Base-by-base conservation (phyloP, 352 stramenopile genomes). In the Phytophthora cryptogea region DNA sequence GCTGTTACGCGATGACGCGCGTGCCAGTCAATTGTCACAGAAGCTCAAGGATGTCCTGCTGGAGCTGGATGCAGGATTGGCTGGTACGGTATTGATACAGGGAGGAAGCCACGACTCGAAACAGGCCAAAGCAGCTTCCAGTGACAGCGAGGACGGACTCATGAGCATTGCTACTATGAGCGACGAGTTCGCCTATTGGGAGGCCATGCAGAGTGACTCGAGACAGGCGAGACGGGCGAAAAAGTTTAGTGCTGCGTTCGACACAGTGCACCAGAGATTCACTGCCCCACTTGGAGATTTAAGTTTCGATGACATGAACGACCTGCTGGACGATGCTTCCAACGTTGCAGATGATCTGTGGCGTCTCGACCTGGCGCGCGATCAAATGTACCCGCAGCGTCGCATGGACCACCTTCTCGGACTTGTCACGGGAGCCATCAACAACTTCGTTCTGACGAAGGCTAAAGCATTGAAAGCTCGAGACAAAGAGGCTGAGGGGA, bases 111-210 rank as follows among this genome's bases (percentile, higher is more conserved):
- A 43, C 20, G 46, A 55, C 40, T 45, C 35, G 5, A 72, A 68
- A n/a, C 67, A 68, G 31, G 9, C 41, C 5, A 62, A 72, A 16
- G 8, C 37, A 17, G 13, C 40, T 9, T 16, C 40, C 14, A 63
- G 58, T 27, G 74, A 86, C 14, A 45, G 72, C 11, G 57, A 67
- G 8, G 60, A 72, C 11, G 63, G 71, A 9, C 66, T 95, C 14
- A 85, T 90, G 71, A 67, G 59, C n/a, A 95, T 98, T 28, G 80
- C 85, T 27, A 93, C 72, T 13, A 78, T 96, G 51, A 66, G 68
- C 2, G 90, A 98, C 68, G 91, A 97, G 64, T 89, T 95, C 41
- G 60, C 84, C 2, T 97, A 88, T 62, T 98, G 92, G 90, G 80
- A 89, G 30, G 52, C 57, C 9, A 57, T 69, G 51, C 62, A 74